A percentile compares a stretch with the other conserved stretches of the same genome.
Evolutionary conservation across 305 asterid species (phyloP).

Genomic region (Fraxinus paxiana): DNA sequence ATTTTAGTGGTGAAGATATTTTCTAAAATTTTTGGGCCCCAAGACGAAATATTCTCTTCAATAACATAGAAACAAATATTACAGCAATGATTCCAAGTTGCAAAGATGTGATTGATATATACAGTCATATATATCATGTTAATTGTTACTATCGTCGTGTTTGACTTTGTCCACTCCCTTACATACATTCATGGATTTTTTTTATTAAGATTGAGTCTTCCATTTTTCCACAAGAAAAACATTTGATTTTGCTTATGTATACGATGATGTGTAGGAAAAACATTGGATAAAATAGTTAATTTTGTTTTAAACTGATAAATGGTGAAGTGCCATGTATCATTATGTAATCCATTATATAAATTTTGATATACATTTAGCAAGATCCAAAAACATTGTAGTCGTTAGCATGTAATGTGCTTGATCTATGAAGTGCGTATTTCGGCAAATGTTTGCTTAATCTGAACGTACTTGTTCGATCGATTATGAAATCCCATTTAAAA

Average conservation of each 20-base stretch:
- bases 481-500: background rate
- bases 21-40: background rate
- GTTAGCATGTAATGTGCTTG: background rate
- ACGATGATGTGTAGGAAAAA: no score
- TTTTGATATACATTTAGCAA: no score
- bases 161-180: background rate
- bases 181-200: background rate
- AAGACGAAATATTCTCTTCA: background rate
- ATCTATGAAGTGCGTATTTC: background rate
- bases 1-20: background rate
- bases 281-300: no score
- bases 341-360: no score
- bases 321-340: no score
- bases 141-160: background rate
- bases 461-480: background rate
- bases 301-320: no score
- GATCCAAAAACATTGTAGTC: no score
- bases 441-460: background rate
- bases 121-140: background rate
- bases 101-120: background rate
- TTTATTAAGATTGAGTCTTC: background rate
- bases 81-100: background rate
- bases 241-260: no score
- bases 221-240: background rate
- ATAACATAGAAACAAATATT: background rate